These are phyloP conservation scores for Breviolum minutum DNA, from an alignment of 73 alveolate species.

Conservation along the genomic window DNA sequence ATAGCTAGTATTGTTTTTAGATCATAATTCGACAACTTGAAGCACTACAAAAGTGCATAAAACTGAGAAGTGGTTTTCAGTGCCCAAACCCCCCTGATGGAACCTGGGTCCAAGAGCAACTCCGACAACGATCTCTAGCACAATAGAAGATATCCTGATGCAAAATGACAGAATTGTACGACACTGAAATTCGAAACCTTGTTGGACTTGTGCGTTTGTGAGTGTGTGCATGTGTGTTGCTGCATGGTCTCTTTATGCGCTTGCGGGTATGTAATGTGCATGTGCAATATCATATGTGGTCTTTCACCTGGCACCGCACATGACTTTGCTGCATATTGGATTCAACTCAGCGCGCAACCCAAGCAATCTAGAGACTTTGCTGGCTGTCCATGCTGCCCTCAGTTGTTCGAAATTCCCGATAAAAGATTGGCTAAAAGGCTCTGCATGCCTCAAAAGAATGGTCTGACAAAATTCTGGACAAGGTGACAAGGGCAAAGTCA, in stretches of 20 bases:
- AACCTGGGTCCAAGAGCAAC: conserved; percentile 76
- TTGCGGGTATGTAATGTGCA: background rate
- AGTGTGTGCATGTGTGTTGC: too few species aligned
- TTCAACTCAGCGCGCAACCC: conserved; percentile 38
- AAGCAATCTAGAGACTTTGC: conserved; percentile 70
- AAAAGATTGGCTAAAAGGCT: background rate
- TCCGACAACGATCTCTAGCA: conserved; percentile 70
- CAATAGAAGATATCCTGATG: conserved; percentile 65
- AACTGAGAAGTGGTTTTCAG: background rate
- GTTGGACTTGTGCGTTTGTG: too few species aligned
- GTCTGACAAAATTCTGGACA: too few species aligned
- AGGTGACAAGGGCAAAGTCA: too few species aligned
- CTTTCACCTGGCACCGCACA: background rate
- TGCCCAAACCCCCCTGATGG: background rate
- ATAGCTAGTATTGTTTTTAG: too few species aligned
- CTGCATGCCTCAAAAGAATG: background rate
- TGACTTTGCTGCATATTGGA: background rate
- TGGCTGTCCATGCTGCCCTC: conserved; percentile 94
- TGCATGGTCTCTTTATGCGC: background rate
- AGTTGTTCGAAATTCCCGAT: background rate
- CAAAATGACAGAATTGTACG: background rate
- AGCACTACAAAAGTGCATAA: too few species aligned
- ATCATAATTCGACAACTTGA: too few species aligned
- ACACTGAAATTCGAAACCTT: too few species aligned
- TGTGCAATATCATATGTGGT: too few species aligned